Evolutionary conservation across 129 eudicot species (phyloP).

Genomic region (Saussurea involucrata): DNA sequence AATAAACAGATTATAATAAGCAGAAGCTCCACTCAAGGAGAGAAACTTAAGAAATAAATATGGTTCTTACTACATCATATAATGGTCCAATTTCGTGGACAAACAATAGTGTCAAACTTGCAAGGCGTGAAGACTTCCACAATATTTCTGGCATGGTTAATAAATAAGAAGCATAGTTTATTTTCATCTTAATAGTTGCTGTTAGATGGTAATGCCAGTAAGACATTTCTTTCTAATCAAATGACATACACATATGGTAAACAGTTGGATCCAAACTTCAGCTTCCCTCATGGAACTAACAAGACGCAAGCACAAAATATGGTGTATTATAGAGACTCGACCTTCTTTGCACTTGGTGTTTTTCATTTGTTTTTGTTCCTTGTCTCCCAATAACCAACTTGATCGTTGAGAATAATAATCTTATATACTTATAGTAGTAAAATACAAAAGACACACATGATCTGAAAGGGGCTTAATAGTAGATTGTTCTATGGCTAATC

Average conservation of each 20-base stretch:
- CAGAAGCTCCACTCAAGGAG: slow-evolving; percentile 1
- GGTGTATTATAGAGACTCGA: background rate
- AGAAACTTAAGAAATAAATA: background rate
- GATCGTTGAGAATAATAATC: background rate
- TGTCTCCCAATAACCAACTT: slow-evolving; percentile 8
- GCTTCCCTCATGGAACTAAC: background rate
- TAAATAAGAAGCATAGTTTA: background rate
- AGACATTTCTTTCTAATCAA: background rate
- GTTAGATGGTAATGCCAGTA: background rate
- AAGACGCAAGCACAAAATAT: background rate
- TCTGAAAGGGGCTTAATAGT: background rate
- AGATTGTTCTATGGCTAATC: background rate
- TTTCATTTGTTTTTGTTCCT: background rate
- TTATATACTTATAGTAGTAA: background rate
- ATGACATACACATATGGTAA: background rate
- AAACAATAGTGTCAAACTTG: background rate
- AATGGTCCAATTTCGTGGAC: background rate
- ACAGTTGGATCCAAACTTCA: background rate
- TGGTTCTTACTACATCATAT: slow-evolving; percentile 1
- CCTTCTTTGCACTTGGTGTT: background rate
- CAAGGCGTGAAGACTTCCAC: background rate
- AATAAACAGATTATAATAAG: background rate
- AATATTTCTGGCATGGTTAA: background rate
- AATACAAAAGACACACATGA: background rate
- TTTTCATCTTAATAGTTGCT: background rate